Percentiles rank a stretch among this genome's conserved stretches.
phyloP scores from a whole-genome alignment of 106 monocot genomes.

The Dendrobium nobile region DNA sequence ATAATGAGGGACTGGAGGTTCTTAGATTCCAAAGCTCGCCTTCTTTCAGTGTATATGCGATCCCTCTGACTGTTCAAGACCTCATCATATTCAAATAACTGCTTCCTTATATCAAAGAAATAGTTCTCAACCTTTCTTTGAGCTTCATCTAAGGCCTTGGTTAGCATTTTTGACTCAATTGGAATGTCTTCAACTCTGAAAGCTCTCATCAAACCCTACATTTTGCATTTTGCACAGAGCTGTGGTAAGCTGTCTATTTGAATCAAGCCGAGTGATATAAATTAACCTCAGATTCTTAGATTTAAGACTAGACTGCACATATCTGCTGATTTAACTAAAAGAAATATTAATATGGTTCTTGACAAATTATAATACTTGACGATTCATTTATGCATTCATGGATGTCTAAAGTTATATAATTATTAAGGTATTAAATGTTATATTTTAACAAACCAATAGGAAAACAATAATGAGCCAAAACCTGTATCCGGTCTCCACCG shows the following conservation, averaged over 20 bases:
- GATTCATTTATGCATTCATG: not conserved
- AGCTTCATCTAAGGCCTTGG: constrained; percentile 95
- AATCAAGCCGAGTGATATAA: not conserved
- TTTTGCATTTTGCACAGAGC: constrained; percentile 5
- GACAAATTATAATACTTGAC: not conserved
- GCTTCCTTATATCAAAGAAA: constrained; percentile 96
- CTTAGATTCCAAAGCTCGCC: constrained; percentile 77
- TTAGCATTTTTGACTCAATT: constrained; percentile 90
- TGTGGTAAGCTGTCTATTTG: not conserved
- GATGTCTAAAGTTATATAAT: not conserved
- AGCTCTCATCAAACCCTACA: constrained; percentile 94
- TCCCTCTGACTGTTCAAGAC: constrained; percentile 96
- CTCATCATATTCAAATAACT: constrained; percentile 93
- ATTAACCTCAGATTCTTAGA: not conserved
- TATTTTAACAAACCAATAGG: not conserved
- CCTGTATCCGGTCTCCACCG: constrained; percentile 97
- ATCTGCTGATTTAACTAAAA: not conserved
- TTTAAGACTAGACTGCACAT: not conserved
- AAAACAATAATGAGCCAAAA: constrained; percentile 10
- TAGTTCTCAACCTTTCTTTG: constrained; percentile 97
- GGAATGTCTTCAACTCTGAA: constrained; percentile 97
- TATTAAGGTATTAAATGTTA: not conserved
- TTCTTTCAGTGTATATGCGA: constrained; percentile 83
- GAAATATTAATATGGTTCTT: not conserved
- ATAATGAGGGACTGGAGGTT: constrained; percentile 62